Evolutionary conservation across 768 basidiomycete species (phyloP).

Genomic region (Russula ochroleuca): DNA sequence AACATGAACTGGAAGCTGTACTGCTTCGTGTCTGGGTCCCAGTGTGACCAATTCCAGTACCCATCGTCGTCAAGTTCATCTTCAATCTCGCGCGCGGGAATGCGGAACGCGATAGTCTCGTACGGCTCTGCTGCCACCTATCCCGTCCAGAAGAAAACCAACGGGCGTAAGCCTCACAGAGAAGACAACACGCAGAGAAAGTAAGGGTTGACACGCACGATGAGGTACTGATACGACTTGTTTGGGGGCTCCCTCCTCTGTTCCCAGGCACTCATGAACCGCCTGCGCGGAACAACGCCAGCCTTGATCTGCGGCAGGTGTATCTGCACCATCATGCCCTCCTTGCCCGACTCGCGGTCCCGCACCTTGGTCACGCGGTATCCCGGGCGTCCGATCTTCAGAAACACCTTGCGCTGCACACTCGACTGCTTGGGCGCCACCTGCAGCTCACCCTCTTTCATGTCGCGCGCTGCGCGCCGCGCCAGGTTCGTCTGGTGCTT

Average conservation of each 20-base stretch:
- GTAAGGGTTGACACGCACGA: slow-evolving; percentile 53
- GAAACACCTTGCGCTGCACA: slow-evolving; percentile 88
- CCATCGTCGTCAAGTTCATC: slow-evolving; percentile 88
- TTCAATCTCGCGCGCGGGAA: slow-evolving; percentile 95
- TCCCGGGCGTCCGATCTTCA: slow-evolving; percentile 95
- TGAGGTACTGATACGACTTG: slow-evolving; percentile 94
- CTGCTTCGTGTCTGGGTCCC: slow-evolving; percentile 99
- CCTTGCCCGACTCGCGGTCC: slow-evolving; percentile 83
- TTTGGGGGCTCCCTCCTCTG: slow-evolving; percentile 94
- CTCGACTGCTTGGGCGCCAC: slow-evolving; percentile 75
- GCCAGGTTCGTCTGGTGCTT: slow-evolving; percentile 99
- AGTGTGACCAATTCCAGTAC: slow-evolving; percentile 97
- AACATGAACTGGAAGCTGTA: slow-evolving; percentile 99
- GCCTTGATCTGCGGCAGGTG: slow-evolving; percentile 92
- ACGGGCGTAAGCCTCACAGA: slow-evolving; percentile 24
- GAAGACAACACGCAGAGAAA: background rate
- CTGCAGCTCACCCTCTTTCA: slow-evolving; percentile 89
- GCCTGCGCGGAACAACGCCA: slow-evolving; percentile 74
- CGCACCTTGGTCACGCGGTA: slow-evolving; percentile 97
- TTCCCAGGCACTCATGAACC: slow-evolving; percentile 98
- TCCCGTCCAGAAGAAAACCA: background rate
- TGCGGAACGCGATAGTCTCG: slow-evolving; percentile 98
- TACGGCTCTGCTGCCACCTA: slow-evolving; percentile 99
- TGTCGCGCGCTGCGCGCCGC: slow-evolving; percentile 93
- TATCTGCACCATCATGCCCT: slow-evolving; percentile 97